Conservation (phyloP, 371 early-diverging fungal species). For the Mucor lusitanicus region DNA sequence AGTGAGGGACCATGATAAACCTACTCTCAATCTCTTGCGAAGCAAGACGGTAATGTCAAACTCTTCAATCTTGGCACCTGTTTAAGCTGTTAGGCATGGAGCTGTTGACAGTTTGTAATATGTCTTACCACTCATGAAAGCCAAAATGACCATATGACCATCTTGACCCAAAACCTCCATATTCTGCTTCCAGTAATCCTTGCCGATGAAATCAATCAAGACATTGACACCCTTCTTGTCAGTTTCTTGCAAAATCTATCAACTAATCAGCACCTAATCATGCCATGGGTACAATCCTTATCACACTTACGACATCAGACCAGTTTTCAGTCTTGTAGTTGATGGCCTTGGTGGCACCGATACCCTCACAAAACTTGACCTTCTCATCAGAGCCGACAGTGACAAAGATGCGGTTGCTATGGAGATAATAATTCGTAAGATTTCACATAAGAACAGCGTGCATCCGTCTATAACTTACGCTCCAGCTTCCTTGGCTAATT, state of each 20-base stretch:
- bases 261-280: not conserved
- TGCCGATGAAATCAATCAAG: slow-evolving; percentile 75
- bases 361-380: slow-evolving; percentile 58
- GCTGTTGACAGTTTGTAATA: not conserved
- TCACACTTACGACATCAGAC: slow-evolving; percentile 47
- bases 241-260: slow-evolving; percentile 57
- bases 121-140: slow-evolving; percentile 57
- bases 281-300: not conserved
- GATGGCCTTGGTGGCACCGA: slow-evolving; percentile 76
- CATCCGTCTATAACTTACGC: slow-evolving; percentile 49
- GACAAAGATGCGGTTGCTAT: slow-evolving; percentile 53
- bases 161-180: slow-evolving; percentile 65
- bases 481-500: slow-evolving; percentile 66
- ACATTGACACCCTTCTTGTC: slow-evolving; percentile 67
- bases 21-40: slow-evolving; percentile 65
- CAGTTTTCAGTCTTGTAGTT: slow-evolving; percentile 74
- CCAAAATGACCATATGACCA: slow-evolving; percentile 75
- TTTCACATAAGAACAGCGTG: not conserved
- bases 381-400: slow-evolving; percentile 75
- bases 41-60: slow-evolving; percentile 57
- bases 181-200: slow-evolving; percentile 67
- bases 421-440: not conserved
- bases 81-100: not conserved
- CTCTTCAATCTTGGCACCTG: slow-evolving; percentile 48
- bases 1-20: not conserved